Evolutionary conservation across 2,329 filamentous ascomycete species (phyloP).

Genomic region (Amauroascus niger): DNA sequence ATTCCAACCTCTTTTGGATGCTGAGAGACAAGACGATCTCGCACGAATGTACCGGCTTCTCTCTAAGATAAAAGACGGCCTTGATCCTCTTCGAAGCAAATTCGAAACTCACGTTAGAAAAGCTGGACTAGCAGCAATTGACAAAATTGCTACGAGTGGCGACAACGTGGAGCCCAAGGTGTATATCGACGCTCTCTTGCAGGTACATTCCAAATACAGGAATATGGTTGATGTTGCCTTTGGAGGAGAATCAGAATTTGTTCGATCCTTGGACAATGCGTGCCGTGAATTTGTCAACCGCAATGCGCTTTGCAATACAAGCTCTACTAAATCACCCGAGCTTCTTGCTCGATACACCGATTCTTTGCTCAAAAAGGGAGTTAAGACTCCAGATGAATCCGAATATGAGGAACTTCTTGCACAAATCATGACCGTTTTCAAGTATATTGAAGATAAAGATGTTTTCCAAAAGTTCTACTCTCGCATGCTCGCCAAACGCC

Average conservation of each 20-base stretch:
- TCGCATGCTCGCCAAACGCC: constrained; percentile 83
- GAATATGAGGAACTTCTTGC: constrained; percentile 81
- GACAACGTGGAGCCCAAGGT: constrained; percentile 92
- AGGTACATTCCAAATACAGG: constrained; percentile 89
- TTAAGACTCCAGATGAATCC: constrained; percentile 83
- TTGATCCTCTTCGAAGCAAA: constrained; percentile 74
- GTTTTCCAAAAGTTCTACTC: constrained; percentile 99
- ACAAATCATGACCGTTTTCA: constrained; percentile 99
- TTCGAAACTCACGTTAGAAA: constrained; percentile 92
- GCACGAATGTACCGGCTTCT: constrained; percentile 91
- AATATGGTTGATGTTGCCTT: constrained; percentile 86
- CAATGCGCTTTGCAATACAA: constrained; percentile 89
- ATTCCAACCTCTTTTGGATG: constrained; percentile 87
- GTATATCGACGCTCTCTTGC: constrained; percentile 88
- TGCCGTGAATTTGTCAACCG: constrained; percentile 97
- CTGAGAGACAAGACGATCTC: constrained; percentile 91
- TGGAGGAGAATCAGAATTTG: constrained; percentile 92
- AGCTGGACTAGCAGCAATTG: constrained; percentile 75
- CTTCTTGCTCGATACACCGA: constrained; percentile 93
- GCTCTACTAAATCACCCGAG: constrained; percentile 89
- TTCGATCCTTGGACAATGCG: constrained; percentile 88
- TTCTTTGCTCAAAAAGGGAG: constrained; percentile 73
- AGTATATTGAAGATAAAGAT: constrained; percentile 99
- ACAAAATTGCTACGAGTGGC: constrained; percentile 79
- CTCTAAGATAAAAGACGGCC: constrained; percentile 76